These are phyloP conservation scores for Elaeagnus macrophylla DNA, from an alignment of 306 rosid species.

Conservation along the genomic window DNA sequence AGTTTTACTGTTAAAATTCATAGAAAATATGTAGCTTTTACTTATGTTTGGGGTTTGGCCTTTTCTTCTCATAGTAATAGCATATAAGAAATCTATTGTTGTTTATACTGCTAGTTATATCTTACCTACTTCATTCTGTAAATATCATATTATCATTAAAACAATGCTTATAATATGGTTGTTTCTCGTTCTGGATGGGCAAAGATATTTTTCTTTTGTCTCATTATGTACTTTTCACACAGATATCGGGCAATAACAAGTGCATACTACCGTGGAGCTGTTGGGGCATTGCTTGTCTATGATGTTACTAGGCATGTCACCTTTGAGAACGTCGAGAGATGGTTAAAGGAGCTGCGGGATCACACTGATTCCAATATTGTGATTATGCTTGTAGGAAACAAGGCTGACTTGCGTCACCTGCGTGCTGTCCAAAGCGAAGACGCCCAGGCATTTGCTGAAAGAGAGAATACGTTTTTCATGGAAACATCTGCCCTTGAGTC, in stretches of 20 bases:
- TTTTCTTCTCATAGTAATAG: too few relatives aligned
- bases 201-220: neutral
- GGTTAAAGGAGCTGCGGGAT: constrained; percentile 70
- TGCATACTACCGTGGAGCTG: constrained; percentile 89
- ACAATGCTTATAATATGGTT: too few relatives aligned
- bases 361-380: constrained; percentile 65
- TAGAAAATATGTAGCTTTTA: too few relatives aligned
- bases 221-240: constrained; percentile 20
- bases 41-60: too few relatives aligned
- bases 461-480: constrained; percentile 64
- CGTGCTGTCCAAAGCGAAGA: constrained; percentile 68
- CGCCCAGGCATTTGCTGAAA: constrained; percentile 51
- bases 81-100: too few relatives aligned
- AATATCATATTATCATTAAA: too few relatives aligned
- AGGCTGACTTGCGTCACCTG: constrained; percentile 50
- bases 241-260: constrained; percentile 95
- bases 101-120: too few relatives aligned
- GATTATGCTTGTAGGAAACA: constrained; percentile 65
- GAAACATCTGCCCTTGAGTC: constrained; percentile 87
- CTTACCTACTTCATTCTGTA: too few relatives aligned
- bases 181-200: too few relatives aligned
- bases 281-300: constrained; percentile 74
- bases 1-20: too few relatives aligned
- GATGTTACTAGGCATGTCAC: constrained; percentile 54
- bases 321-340: constrained; percentile 50